These are phyloP conservation scores for Fraxinus xanthoxyloides DNA, from an alignment of 305 asterid species.

Conservation along the genomic window DNA sequence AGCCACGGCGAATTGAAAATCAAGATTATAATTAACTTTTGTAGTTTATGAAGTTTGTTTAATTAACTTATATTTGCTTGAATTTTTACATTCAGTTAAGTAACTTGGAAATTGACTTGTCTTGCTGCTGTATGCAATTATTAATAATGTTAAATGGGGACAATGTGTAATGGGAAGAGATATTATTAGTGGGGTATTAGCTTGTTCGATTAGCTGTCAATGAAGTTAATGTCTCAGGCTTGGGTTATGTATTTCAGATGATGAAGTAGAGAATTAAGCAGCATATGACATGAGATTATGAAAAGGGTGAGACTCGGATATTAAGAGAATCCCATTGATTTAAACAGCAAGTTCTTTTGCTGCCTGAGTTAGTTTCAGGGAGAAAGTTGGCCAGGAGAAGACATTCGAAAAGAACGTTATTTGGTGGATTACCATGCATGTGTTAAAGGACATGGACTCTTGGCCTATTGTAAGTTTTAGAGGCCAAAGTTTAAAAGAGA, in stretches of 20 bases:
- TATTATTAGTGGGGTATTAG: neutral
- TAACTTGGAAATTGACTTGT: neutral
- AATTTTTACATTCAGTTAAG: neutral
- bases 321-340: neutral
- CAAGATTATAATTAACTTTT: neutral
- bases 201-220: neutral
- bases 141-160: neutral
- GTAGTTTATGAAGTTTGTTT: neutral
- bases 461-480: neutral
- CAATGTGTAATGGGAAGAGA: neutral
- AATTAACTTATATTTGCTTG: neutral
- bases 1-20: neutral
- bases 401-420: neutral
- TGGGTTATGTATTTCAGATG: neutral
- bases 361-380: neutral
- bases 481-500: neutral
- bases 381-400: neutral
- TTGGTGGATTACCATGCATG: neutral
- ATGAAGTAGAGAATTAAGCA: neutral
- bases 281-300: neutral
- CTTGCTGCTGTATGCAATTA: neutral
- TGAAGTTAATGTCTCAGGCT: neutral
- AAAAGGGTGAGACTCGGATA: neutral
- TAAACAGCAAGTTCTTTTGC: neutral
- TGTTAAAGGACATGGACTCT: neutral